These are phyloP conservation scores for Aspergillus aculeatus DNA, from an alignment of 2,329 filamentous ascomycete species.

Conservation along the genomic window DNA sequence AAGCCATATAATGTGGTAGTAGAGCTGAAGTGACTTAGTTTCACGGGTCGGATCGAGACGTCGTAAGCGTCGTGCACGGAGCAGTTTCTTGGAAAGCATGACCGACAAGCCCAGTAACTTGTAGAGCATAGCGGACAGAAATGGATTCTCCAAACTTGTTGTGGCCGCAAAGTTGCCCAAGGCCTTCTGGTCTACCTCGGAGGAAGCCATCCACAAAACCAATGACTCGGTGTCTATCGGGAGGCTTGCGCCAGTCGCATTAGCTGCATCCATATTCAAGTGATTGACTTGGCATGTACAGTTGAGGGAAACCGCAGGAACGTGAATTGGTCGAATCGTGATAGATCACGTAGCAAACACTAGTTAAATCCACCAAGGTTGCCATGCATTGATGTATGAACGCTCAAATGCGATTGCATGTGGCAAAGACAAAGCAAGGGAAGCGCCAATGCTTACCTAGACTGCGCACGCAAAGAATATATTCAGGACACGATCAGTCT, in stretches of 20 bases:
- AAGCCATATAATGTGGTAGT: constrained; percentile 93
- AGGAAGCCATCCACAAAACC: constrained; percentile 76
- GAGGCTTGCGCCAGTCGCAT: constrained; percentile 28
- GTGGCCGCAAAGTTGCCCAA: constrained; percentile 82
- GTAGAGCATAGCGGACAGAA: constrained; percentile 75
- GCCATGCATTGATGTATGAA: neutral
- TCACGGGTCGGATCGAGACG: constrained; percentile 76
- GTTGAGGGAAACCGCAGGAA: neutral
- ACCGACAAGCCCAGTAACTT: constrained; percentile 89
- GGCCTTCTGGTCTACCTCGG: constrained; percentile 96
- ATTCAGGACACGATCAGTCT: constrained; percentile 15
- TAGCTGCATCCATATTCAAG: constrained; percentile 26
- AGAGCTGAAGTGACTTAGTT: constrained; percentile 76
- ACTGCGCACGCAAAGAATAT: constrained; percentile 28
- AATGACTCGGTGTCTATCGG: constrained; percentile 30
- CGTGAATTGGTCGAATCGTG: neutral
- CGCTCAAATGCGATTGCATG: neutral
- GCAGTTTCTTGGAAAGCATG: constrained; percentile 78
- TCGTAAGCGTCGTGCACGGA: constrained; percentile 78
- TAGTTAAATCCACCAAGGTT: neutral
- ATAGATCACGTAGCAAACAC: neutral
- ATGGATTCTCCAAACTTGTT: constrained; percentile 72
- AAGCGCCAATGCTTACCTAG: constrained; percentile 27
- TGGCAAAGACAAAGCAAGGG: constrained; percentile 15
- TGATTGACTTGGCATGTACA: neutral